Conservation (phyloP, 2,329 filamentous ascomycete species). For the Penicillium sp. region DNA sequence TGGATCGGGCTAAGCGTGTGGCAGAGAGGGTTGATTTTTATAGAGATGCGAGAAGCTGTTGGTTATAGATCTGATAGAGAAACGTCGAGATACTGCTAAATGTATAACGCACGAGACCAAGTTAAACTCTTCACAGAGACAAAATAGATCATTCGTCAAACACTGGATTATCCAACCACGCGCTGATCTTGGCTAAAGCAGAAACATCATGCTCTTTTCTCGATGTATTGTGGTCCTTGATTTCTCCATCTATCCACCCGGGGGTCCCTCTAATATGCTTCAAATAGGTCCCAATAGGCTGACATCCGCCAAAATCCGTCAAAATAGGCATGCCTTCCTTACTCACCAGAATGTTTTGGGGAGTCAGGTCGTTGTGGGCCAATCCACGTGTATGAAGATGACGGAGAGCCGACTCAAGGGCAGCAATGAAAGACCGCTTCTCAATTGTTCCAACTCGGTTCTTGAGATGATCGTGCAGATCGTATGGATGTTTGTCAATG, state of each 20-base stretch:
- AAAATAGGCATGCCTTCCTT: constrained; percentile 18
- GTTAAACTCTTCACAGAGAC: neutral
- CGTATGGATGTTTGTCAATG: constrained; percentile 12
- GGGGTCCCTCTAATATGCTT: constrained; percentile 36
- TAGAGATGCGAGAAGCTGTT: neutral
- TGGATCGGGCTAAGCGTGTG: neutral
- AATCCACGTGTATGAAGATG: constrained; percentile 21
- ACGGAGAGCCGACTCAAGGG: constrained; percentile 18
- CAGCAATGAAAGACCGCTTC: constrained; percentile 1
- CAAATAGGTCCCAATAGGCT: constrained; percentile 25
- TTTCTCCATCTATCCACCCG: constrained; percentile 10
- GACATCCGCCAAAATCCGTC: constrained; percentile 21
- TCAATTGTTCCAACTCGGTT: neutral
- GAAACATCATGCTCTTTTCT: neutral
- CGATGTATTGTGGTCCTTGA: constrained; percentile 1
- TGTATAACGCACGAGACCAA: neutral
- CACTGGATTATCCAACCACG: neutral
- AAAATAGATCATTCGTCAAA: neutral
- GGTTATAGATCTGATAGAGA: neutral
- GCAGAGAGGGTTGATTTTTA: neutral
- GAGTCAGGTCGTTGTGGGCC: constrained; percentile 25
- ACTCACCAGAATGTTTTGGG: constrained; percentile 21
- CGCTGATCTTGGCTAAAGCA: neutral
- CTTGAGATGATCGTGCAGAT: constrained; percentile 1
- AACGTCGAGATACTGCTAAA: neutral